Base-by-base conservation (phyloP, 257 asterid species). In the Cynanchum wilfordii region DNA sequence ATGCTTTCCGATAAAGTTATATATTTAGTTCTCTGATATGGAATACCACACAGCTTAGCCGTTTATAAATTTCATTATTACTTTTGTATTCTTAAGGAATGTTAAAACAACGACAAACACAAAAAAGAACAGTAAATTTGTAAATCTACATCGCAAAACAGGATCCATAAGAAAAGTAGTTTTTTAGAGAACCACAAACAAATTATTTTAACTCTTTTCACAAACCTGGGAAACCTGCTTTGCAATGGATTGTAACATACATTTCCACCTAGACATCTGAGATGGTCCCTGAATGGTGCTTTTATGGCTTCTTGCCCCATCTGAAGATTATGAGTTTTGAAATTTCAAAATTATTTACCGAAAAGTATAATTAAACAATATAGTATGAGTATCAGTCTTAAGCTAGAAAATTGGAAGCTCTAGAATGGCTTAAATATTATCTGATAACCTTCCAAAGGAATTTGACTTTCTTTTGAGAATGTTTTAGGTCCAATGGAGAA, bases 211-310 rank as follows among this genome's bases (percentile, higher is more conserved):
- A 65, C 56, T 80, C 36, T 70, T 75, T 72, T 79, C 56, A 79
- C 96, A 50, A 84, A 93, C 98, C 96, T 93, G 98, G 56, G 97
- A 89, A 80, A 93, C 95, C 77, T 93, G 98, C 82, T 89, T 93
- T 71, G 90, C 85, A 75, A 93, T 81, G 71, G 96, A 87, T 79
- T 87, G 89, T 65, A 93, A 68, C 30, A 93, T 59, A 70, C 96
- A 87, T 82, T 86, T 90, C 98, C 98, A 91, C 87, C 79, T 88
- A 73, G 98, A 87, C 72, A 82, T 88, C 75, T 82, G 96, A 78
- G 95, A 79, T 74, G 95, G 83, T 73, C 84, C 66, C 24, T 77
- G 75, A 22, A 77, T 76, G 36, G 80, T 66, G 81, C 79, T 81
- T 76, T 81, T 84, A 76, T 80, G 73, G 76, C 86, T 84, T 82